Percentiles rank a stretch among this genome's conserved stretches.
Evolutionary conservation across 148 eudicot species (phyloP).

Genomic region (Vaccinium corymbosum): DNA sequence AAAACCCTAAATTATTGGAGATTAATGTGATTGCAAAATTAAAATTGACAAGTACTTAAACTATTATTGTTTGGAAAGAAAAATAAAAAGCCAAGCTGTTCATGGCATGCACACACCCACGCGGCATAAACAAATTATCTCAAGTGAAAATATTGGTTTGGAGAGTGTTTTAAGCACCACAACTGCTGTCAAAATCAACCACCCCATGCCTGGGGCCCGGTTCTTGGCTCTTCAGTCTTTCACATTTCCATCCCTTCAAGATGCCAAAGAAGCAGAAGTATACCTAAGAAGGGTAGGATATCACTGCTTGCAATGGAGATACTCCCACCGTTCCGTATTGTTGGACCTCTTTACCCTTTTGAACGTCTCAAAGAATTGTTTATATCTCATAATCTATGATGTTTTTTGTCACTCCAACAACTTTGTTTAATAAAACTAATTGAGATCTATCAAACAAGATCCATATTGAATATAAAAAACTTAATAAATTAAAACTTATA

Average conservation of each 20-base stretch:
- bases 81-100: background rate
- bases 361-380: no score
- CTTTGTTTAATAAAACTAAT: no score
- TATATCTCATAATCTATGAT: no score
- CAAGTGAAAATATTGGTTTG: background rate
- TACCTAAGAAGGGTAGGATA: background rate
- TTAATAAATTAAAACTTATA: no score
- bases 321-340: no score
- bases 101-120: background rate
- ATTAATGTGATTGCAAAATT: background rate
- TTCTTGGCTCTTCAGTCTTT: background rate
- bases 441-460: no score
- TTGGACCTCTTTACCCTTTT: no score
- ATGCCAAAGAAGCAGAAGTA: background rate
- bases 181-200: background rate
- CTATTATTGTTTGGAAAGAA: background rate
- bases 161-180: background rate
- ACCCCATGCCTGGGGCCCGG: background rate
- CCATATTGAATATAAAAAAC: no score
- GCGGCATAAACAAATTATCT: background rate
- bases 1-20: background rate
- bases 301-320: background rate
- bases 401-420: no score
- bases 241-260: background rate
- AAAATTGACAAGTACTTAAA: background rate